These are phyloP conservation scores for Calcarisporium arbuscula DNA, from an alignment of 2,329 filamentous ascomycete genomes.

Conservation along the genomic window DNA sequence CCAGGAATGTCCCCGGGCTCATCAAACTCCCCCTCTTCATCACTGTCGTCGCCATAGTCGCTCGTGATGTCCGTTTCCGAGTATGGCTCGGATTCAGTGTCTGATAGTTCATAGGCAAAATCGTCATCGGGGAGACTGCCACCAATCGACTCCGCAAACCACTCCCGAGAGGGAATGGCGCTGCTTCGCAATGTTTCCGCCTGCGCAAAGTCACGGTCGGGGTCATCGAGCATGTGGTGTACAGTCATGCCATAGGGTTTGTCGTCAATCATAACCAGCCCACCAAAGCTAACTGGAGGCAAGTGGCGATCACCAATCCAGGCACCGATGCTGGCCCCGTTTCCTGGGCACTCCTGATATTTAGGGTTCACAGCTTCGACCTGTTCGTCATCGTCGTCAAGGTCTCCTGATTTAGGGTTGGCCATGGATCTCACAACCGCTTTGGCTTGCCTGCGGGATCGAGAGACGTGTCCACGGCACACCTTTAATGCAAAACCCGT, in stretches of 20 bases:
- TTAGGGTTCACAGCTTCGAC: slow-evolving; percentile 57
- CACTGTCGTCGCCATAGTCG: slow-evolving; percentile 42
- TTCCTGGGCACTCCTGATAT: slow-evolving; percentile 72
- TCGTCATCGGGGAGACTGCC: slow-evolving; percentile 45
- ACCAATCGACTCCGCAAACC: slow-evolving; percentile 35
- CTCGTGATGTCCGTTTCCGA: slow-evolving; percentile 48
- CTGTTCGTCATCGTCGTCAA: slow-evolving; percentile 33
- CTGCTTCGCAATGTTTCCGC: slow-evolving; percentile 29
- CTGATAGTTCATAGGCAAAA: slow-evolving; percentile 55
- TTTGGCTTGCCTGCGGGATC: slow-evolving; percentile 45
- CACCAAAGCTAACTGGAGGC: slow-evolving; percentile 86
- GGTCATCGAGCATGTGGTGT: slow-evolving; percentile 87
- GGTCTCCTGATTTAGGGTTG: slow-evolving; percentile 21
- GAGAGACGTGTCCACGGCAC: slow-evolving; percentile 60
- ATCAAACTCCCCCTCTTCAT: slow-evolving; percentile 47
- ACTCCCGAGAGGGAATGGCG: slow-evolving; percentile 31
- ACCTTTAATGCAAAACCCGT: slow-evolving; percentile 63
- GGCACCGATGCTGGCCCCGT: slow-evolving; percentile 88
- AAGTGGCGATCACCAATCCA: slow-evolving; percentile 81
- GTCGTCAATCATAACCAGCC: slow-evolving; percentile 77
- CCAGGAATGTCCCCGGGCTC: slow-evolving; percentile 74
- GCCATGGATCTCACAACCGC: slow-evolving; percentile 25
- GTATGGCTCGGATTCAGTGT: slow-evolving; percentile 50
- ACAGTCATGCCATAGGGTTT: slow-evolving; percentile 91
- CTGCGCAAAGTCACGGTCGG: slow-evolving; percentile 37